A percentile compares a stretch with the other conserved stretches of the same genome.
Conservation (phyloP, 495 filamentous ascomycete species). For the Neurospora sp. region DNA sequence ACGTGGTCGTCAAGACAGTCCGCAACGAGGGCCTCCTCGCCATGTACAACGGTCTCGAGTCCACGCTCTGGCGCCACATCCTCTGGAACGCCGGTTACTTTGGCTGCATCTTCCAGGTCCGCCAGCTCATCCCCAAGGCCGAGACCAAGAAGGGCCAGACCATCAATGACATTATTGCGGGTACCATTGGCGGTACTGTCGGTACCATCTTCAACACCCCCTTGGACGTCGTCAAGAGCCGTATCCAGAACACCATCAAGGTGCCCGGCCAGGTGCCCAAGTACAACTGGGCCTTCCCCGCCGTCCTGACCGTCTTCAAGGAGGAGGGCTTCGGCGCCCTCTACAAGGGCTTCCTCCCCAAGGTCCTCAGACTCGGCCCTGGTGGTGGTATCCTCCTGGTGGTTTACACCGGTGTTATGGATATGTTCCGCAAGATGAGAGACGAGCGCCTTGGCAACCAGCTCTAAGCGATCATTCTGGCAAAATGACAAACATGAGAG, state of each 20-base stretch:
- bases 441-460: conserved; percentile 4
- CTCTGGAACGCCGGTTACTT: conserved; percentile 98
- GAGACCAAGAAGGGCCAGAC: conserved; percentile 74
- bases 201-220: conserved; percentile 95
- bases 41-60: conserved; percentile 93
- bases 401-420: conserved; percentile 88
- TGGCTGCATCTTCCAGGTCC: conserved; percentile 94
- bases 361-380: conserved; percentile 48
- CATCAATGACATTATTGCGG: conserved; percentile 77
- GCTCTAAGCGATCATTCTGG: neutral
- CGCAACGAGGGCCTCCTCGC: conserved; percentile 74
- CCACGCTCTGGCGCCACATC: conserved; percentile 92
- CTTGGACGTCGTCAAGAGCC: conserved; percentile 94
- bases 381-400: conserved; percentile 71
- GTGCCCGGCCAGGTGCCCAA: conserved; percentile 70
- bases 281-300: conserved; percentile 96
- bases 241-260: conserved; percentile 87
- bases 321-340: conserved; percentile 89
- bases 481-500: neutral
- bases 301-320: conserved; percentile 71
- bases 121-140: conserved; percentile 64
- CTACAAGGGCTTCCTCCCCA: conserved; percentile 96
- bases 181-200: conserved; percentile 77
- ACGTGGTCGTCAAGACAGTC: conserved; percentile 74
- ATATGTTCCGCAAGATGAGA: conserved; percentile 56